These are phyloP conservation scores for Trypanosoma caninum DNA, from an alignment of 208 protist species.

Conservation along the genomic window DNA sequence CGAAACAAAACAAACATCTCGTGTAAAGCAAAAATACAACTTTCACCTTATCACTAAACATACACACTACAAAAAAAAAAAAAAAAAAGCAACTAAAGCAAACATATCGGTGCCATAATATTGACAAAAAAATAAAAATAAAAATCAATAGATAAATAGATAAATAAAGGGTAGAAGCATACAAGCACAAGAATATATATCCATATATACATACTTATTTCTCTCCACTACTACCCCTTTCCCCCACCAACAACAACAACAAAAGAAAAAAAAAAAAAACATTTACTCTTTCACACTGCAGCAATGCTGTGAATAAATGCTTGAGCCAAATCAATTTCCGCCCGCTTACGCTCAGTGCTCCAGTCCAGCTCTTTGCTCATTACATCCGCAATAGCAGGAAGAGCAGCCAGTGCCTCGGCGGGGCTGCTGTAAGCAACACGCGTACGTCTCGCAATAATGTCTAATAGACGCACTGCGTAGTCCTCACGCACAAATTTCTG, in stretches of 20 bases:
- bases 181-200: too few species aligned
- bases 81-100: too few species aligned
- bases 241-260: background rate
- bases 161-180: too few species aligned
- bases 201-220: too few species aligned
- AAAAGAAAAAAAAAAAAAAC: too few species aligned
- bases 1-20: slow-evolving; percentile 45
- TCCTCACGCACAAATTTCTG: slow-evolving; percentile 33
- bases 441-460: slow-evolving; percentile 66
- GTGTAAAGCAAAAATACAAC: too few species aligned
- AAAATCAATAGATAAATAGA: too few species aligned
- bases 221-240: too few species aligned
- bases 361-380: slow-evolving; percentile 43
- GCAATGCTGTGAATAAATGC: slow-evolving; percentile 28
- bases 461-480: slow-evolving; percentile 59
- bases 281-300: background rate
- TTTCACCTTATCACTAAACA: background rate
- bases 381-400: slow-evolving; percentile 39
- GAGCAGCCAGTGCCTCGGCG: slow-evolving; percentile 42
- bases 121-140: too few species aligned
- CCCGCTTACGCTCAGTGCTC: slow-evolving; percentile 17
- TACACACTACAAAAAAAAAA: background rate
- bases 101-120: too few species aligned
- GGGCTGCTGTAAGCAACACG: slow-evolving; percentile 75
- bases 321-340: slow-evolving; percentile 39